Evolutionary conservation across 2,329 filamentous ascomycete genomes (phyloP).

Genomic region (Venturiaceae sp.): DNA sequence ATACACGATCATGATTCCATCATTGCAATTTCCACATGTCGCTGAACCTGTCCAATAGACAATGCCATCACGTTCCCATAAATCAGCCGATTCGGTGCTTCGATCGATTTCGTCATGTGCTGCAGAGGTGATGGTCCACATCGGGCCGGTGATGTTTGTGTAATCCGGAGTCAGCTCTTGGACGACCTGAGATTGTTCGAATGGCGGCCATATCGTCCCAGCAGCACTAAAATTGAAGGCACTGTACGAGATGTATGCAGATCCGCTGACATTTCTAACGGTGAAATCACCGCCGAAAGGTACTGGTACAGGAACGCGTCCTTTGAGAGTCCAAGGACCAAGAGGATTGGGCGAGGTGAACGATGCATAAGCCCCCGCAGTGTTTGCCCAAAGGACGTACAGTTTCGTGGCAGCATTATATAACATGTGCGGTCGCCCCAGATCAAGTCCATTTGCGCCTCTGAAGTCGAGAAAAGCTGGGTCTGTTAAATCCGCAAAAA

Average conservation of each 20-base stretch:
- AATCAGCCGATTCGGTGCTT: not conserved
- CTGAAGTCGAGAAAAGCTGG: not conserved
- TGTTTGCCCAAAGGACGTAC: conserved; percentile 3
- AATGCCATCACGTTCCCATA: conserved; percentile 1
- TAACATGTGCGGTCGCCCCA: conserved; percentile 1
- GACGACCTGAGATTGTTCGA: not conserved
- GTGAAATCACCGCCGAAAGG: conserved; percentile 4
- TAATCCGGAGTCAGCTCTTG: conserved; percentile 1
- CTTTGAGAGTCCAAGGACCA: not conserved
- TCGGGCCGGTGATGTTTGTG: conserved; percentile 3
- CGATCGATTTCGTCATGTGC: not conserved
- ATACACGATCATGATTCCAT: conserved; percentile 1
- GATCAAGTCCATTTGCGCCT: not conserved
- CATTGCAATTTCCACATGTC: conserved; percentile 5
- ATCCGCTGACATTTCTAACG: not conserved
- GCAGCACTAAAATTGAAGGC: conserved; percentile 5
- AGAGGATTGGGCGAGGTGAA: not conserved
- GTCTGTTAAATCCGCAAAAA: conserved; percentile 3
- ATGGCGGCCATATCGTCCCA: conserved; percentile 5
- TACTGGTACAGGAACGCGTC: not conserved
- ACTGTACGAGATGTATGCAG: not conserved
- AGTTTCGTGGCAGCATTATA: not conserved
- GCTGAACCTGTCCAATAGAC: conserved; percentile 3
- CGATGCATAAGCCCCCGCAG: not conserved
- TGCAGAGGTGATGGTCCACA: not conserved